phyloP scores from a whole-genome alignment of 129 eudicot genomes.

The Erigeron canadensis region DNA sequence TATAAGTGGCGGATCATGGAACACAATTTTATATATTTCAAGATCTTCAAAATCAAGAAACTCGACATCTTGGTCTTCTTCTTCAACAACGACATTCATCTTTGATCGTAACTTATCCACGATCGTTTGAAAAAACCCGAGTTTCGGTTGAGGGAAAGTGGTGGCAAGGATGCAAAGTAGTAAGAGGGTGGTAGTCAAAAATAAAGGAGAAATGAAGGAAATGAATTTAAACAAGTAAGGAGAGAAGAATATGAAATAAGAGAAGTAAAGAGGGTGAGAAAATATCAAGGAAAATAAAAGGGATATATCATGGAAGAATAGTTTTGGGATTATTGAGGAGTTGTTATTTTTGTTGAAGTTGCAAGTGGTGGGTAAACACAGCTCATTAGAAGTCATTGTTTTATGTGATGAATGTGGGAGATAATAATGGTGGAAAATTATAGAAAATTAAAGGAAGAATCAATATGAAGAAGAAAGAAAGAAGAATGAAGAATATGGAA shows the following conservation, averaged over 20 bases:
- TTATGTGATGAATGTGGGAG: constrained; percentile 13
- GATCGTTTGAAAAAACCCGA: constrained; percentile 35
- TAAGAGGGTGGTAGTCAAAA: constrained; percentile 52
- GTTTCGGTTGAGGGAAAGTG: constrained; percentile 20
- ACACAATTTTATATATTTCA: constrained; percentile 54
- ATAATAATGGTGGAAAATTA: constrained; percentile 33
- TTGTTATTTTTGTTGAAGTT: neutral
- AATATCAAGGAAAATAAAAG: constrained; percentile 38
- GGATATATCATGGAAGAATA: constrained; percentile 40
- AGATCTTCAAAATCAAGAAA: constrained; percentile 45
- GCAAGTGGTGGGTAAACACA: constrained; percentile 33
- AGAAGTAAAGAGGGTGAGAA: constrained; percentile 70
- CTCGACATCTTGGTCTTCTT: constrained; percentile 9
- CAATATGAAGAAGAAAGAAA: too few species aligned
- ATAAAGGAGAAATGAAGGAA: constrained; percentile 70
- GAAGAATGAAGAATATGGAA: constrained; percentile 40
- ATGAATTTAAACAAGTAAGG: constrained; percentile 61
- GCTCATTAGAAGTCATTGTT: constrained; percentile 38
- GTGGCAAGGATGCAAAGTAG: constrained; percentile 41
- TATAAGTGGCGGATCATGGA: constrained; percentile 31
- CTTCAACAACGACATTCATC: constrained; percentile 12
- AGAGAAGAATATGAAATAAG: constrained; percentile 71
- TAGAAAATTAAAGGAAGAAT: constrained; percentile 30
- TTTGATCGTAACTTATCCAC: constrained; percentile 25
- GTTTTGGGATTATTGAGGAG: constrained; percentile 26